Evolutionary conservation across 352 stramenopile genomes (phyloP).

Genomic region (Plasmopara muralis): DNA sequence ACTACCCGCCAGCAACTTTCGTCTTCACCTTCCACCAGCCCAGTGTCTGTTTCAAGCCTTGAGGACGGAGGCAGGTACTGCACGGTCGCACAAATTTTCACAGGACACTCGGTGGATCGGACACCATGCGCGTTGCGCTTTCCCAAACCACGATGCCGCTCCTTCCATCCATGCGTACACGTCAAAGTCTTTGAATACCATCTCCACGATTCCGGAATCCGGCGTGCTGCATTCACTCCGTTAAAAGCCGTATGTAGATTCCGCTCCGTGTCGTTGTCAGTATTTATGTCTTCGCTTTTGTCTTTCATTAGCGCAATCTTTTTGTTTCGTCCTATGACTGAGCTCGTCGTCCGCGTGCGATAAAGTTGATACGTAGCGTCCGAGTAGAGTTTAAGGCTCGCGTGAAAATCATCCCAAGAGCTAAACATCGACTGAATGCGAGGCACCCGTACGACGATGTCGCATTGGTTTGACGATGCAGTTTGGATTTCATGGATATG

Average conservation of each 20-base stretch:
- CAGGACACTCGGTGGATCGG: conserved; percentile 57
- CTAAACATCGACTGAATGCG: conserved; percentile 43
- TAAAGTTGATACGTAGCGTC: conserved; percentile 66
- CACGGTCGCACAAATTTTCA: conserved; percentile 75
- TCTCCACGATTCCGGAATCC: conserved; percentile 61
- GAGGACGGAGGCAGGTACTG: conserved; percentile 35
- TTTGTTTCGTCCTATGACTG: conserved; percentile 54
- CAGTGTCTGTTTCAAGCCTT: background rate
- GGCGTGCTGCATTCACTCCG: conserved; percentile 13
- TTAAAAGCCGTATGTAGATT: conserved; percentile 12
- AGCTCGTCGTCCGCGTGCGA: conserved; percentile 68
- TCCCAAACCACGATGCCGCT: conserved; percentile 52
- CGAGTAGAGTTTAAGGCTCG: conserved; percentile 51
- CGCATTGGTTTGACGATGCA: conserved; percentile 6
- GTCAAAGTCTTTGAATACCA: conserved; percentile 81
- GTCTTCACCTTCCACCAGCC: conserved; percentile 1
- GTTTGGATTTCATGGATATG: conserved; percentile 1
- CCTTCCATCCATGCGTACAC: conserved; percentile 79
- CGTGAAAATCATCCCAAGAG: conserved; percentile 71
- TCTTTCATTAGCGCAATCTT: conserved; percentile 54
- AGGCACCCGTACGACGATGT: conserved; percentile 58
- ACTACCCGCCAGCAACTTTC: conserved; percentile 52
- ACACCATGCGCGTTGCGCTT: conserved; percentile 61
- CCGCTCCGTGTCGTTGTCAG: conserved; percentile 23
- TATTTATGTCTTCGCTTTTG: conserved; percentile 21